phyloP scores from a whole-genome alignment of 2,329 filamentous ascomycete genomes.

The Hypoxylon sp. region DNA sequence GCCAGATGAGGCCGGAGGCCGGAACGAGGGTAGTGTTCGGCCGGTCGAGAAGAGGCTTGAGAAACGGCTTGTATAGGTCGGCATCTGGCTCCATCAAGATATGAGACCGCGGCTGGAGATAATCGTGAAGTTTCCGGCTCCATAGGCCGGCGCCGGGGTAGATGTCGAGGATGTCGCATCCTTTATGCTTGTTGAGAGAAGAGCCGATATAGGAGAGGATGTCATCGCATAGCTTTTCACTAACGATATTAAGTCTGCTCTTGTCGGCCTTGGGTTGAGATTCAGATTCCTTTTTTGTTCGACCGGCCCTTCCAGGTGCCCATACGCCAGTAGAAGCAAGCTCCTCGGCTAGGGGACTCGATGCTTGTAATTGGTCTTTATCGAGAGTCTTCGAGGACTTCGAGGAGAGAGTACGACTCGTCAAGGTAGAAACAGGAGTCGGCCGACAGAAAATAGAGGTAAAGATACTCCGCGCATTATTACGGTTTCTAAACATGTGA shows the following conservation, averaged over 20 bases:
- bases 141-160: constrained; percentile 86
- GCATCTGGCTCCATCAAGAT: constrained; percentile 83
- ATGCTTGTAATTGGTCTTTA: constrained; percentile 1
- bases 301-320: constrained; percentile 12
- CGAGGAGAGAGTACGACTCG: constrained; percentile 25
- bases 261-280: constrained; percentile 52
- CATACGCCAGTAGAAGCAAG: constrained; percentile 46
- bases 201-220: constrained; percentile 77
- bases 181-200: constrained; percentile 77
- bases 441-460: constrained; percentile 26
- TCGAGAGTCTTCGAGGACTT: constrained; percentile 21
- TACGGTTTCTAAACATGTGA: constrained; percentile 50
- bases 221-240: constrained; percentile 72
- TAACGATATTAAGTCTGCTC: constrained; percentile 67
- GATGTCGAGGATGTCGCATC: constrained; percentile 89
- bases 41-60: constrained; percentile 69
- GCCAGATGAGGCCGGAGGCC: constrained; percentile 72
- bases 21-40: constrained; percentile 66
- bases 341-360: constrained; percentile 43
- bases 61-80: constrained; percentile 70
- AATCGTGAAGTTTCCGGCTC: constrained; percentile 82
- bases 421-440: constrained; percentile 17
- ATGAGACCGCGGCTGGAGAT: constrained; percentile 84
- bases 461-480: constrained; percentile 47
- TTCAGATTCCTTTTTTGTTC: neutral